Base-by-base conservation (phyloP, 2,329 filamentous ascomycete species). In the Alternaria sp. region DNA sequence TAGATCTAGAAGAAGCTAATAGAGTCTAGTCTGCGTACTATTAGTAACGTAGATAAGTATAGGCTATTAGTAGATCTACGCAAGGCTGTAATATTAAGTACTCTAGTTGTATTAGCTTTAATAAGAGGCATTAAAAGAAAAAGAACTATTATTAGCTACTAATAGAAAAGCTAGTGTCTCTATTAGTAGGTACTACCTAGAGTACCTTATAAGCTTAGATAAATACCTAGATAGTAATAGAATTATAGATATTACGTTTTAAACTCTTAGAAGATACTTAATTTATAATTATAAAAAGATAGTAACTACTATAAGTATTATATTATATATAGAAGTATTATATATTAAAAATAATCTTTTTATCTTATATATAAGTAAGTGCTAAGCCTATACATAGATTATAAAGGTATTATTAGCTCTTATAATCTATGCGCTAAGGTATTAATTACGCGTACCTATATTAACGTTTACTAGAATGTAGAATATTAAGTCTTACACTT, bases 1-100 rank as follows among this genome's bases (percentile, higher is more conserved):
- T 59, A n/a, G 57, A 30, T 59, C 49, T 13, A 59, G 23, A 49
- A n/a, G 23, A 59, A 45, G 30, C 26, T 59, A 13, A 45, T n/a
- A 3, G 50, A 28, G 40, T 47, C 57, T 15, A 54, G 21, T 59
- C 8, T 19, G 7, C 43, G 30, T n/a, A 54, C 40, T 30, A 2
- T 43, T 23, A n/a, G 52, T 30, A 8, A 55, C 17, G 6, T 15
- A 43, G 50, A 59, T 54, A 30, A 59, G 49, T 21, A 30, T 4
- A 30, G 50, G n/a, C 43, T 60, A 17, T 60, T 60, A 55, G 57
- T 43, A 43, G 23, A 60, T 60, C 17, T 60, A 6, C 57, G 57
- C 21, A 54, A 55, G n/a, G 50, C 12, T 55, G 30, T 19, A 49
- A 4, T 60, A 49, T 50, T 17, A 50, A 55, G 57, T 44, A 44